Percentiles rank a stretch among this genome's conserved stretches.
These are phyloP conservation scores for Chalaropsis thielavioides DNA, from an alignment of 2,329 filamentous ascomycete species.

Conservation along the genomic window DNA sequence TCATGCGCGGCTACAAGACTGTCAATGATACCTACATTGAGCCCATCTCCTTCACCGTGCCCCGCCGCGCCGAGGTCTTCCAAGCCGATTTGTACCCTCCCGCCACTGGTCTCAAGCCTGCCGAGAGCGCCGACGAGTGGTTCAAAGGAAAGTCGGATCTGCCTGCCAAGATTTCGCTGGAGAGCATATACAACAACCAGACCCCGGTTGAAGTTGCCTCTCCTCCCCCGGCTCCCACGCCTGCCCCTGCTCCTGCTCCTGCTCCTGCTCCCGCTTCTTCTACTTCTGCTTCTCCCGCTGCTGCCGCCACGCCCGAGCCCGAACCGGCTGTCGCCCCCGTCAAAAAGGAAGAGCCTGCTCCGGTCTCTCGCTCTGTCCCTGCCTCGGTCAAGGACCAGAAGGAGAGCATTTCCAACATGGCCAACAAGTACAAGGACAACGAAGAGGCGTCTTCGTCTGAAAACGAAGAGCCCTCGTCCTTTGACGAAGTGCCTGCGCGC, in stretches of 20 bases:
- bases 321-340: conserved; percentile 24
- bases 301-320: conserved; percentile 21
- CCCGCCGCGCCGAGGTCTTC: conserved; percentile 83
- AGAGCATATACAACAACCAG: conserved; percentile 76
- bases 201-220: conserved; percentile 55
- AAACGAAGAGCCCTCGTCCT: conserved; percentile 58
- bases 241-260: conserved; percentile 29
- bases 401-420: conserved; percentile 70
- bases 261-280: conserved; percentile 23
- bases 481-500: conserved; percentile 70
- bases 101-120: conserved; percentile 63
- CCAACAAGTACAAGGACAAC: conserved; percentile 71
- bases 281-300: conserved; percentile 27
- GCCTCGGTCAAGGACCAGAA: conserved; percentile 73
- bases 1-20: conserved; percentile 93
- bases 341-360: conserved; percentile 18
- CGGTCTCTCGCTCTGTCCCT: conserved; percentile 29
- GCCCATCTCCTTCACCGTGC: conserved; percentile 94
- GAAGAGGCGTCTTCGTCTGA: conserved; percentile 39
- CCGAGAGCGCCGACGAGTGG: conserved; percentile 70
- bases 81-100: conserved; percentile 96
- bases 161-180: conserved; percentile 85
- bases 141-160: conserved; percentile 68
- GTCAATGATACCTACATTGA: conserved; percentile 91
- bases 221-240: conserved; percentile 23